Base-by-base conservation (phyloP, 148 eudicot species). In the Pharnaceum exiguum region DNA sequence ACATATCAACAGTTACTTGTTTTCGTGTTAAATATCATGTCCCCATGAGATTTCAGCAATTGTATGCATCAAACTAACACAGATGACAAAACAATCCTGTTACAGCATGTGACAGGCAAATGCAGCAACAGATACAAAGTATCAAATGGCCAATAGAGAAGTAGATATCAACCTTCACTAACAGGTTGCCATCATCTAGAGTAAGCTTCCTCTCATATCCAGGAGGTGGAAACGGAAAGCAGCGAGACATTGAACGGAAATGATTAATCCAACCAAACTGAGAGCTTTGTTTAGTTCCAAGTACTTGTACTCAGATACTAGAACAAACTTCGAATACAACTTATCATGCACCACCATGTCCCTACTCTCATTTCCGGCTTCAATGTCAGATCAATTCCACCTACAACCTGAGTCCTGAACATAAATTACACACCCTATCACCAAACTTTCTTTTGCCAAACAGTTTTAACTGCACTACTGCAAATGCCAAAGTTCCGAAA, bases 141-240 rank as follows among this genome's bases (percentile, higher is more conserved):
- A 16, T 56, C 55, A 26, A 58, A 62, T 39, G 62, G 45, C 16
- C 46, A 18, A 45, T 44, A 55, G 46, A 60, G 29, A 44, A 31
- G 45, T 51, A 51, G 32, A 39, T 47, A 27, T 55, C 52, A 59
- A 81, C 86, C 86, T 81, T 81, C 24, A 66, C 64, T 55, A 69
- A 69, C 58, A 82, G 63, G 62, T 64, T 50, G 24, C 65, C 61
- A 48, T 72, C 78, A 51, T 66, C 76, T 13, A 66, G 62, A 54
- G 40, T 67, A 67, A 66, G 67, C 78, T 78, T 78, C 59, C 57
- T 75, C 51, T 69, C 83, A 72, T 78, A 82, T 63, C 86, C 83
- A 55, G 86, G 86, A 40, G 86, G 83, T 51, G 86, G 86, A 70
- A 78, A 82, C 50, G 83, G 83, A 67, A 82, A 82, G 79, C 86